Evolutionary conservation across 139 green algal genomes (phyloP).

Genomic region (Chlamydomonas sphaeroides): DNA sequence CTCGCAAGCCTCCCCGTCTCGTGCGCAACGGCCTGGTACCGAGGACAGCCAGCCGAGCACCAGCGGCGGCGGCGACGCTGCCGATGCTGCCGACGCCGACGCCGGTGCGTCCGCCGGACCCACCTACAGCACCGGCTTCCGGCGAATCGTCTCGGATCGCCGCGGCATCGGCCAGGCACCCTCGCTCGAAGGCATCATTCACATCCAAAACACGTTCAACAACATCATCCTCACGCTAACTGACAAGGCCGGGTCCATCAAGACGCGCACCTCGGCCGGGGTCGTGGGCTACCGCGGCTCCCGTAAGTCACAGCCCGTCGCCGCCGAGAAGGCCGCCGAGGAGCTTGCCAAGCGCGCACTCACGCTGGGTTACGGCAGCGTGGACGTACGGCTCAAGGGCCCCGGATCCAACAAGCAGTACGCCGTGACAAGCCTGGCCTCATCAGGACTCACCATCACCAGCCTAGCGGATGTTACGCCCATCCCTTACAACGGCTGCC

Average conservation of each 20-base stretch:
- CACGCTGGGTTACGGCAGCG: slow-evolving; percentile 53
- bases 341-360: slow-evolving; percentile 60
- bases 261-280: slow-evolving; percentile 49
- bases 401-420: slow-evolving; percentile 64
- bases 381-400: slow-evolving; percentile 61
- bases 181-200: slow-evolving; percentile 54
- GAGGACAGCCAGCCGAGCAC: too few species aligned
- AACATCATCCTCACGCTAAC: slow-evolving; percentile 66
- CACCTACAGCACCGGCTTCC: slow-evolving; percentile 10
- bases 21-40: too few species aligned
- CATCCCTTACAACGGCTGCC: slow-evolving; percentile 70
- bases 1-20: too few species aligned
- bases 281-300: slow-evolving; percentile 58
- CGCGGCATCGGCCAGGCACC: not conserved
- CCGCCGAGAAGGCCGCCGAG: slow-evolving; percentile 63
- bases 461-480: slow-evolving; percentile 65
- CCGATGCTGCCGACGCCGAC: too few species aligned
- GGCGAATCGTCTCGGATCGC: not conserved
- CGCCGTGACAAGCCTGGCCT: slow-evolving; percentile 55
- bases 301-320: slow-evolving; percentile 52
- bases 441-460: slow-evolving; percentile 56
- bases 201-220: slow-evolving; percentile 68
- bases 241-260: slow-evolving; percentile 45
- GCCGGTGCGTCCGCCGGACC: too few species aligned
- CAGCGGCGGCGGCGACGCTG: too few species aligned